A percentile compares a stretch with the other conserved stretches of the same genome.
These are phyloP conservation scores for Rhododendron simsii DNA, from an alignment of 148 eudicot genomes.

Conservation along the genomic window DNA sequence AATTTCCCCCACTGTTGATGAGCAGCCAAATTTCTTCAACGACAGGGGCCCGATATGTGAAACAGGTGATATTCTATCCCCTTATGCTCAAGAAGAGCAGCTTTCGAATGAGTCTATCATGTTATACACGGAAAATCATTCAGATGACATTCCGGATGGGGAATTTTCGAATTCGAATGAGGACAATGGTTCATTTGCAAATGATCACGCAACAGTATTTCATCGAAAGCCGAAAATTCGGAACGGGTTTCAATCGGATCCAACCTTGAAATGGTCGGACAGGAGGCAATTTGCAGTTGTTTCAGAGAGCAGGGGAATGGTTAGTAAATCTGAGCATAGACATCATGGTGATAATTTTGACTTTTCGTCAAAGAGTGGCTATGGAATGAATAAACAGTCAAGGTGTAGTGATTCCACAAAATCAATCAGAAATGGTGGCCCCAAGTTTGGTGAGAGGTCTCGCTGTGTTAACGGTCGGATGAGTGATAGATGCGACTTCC, in stretches of 20 bases:
- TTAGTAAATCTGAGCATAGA: slow-evolving; percentile 45
- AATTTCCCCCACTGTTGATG: slow-evolving; percentile 30
- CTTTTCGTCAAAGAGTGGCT: slow-evolving; percentile 34
- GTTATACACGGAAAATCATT: slow-evolving; percentile 28
- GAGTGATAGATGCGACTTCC: slow-evolving; percentile 39
- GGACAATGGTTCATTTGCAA: slow-evolving; percentile 30
- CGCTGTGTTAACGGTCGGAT: slow-evolving; percentile 36
- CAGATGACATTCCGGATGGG: slow-evolving; percentile 35
- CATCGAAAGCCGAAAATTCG: slow-evolving; percentile 40
- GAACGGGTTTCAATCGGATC: slow-evolving; percentile 42
- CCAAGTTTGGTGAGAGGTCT: slow-evolving; percentile 50
- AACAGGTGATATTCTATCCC: slow-evolving; percentile 39
- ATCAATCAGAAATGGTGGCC: slow-evolving; percentile 41
- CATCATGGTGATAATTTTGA: slow-evolving; percentile 53
- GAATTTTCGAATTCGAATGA: slow-evolving; percentile 34
- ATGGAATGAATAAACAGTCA: slow-evolving; percentile 45
- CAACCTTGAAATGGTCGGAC: slow-evolving; percentile 51
- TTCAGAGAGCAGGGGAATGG: slow-evolving; percentile 39
- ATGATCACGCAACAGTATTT: slow-evolving; percentile 42
- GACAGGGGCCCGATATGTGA: slow-evolving; percentile 33
- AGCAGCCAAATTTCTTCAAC: slow-evolving; percentile 30
- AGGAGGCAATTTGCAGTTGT: slow-evolving; percentile 36
- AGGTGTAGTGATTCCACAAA: slow-evolving; percentile 39
- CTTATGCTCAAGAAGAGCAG: slow-evolving; percentile 43
- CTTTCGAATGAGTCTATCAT: slow-evolving; percentile 28